A percentile compares a stretch with the other conserved stretches of the same genome.
phyloP scores from a whole-genome alignment of 1,139 yeast species.

The Martiniozyma asiatica region DNA sequence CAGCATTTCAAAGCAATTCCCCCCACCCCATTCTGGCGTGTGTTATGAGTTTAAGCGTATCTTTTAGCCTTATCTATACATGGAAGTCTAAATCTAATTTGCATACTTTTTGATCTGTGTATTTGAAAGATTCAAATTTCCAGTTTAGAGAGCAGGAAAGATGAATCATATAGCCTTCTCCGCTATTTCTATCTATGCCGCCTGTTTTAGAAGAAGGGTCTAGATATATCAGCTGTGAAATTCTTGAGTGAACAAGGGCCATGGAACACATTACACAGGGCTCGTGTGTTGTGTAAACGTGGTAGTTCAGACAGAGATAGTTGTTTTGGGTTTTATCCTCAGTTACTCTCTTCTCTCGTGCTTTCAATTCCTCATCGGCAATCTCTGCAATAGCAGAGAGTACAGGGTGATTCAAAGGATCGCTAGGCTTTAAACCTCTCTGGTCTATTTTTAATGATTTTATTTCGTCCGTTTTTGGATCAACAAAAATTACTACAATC shows the following conservation, averaged over 20 bases:
- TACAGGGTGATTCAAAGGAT: constrained; percentile 58
- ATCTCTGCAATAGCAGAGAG: constrained; percentile 58
- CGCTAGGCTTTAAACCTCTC: constrained; percentile 23
- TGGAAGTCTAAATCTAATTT: too few relatives aligned
- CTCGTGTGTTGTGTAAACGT: constrained; percentile 84
- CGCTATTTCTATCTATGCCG: constrained; percentile 44
- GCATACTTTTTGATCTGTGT: too few relatives aligned
- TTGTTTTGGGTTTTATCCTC: constrained; percentile 11
- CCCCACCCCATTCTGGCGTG: too few relatives aligned
- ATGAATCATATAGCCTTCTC: constrained; percentile 64
- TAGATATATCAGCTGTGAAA: constrained; percentile 56
- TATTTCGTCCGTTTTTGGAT: constrained; percentile 29
- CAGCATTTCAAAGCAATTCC: too few relatives aligned
- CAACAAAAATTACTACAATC: constrained; percentile 36
- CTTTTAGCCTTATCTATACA: too few relatives aligned
- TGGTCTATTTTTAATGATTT: constrained; percentile 28
- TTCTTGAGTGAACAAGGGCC: constrained; percentile 90
- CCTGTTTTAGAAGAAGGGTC: constrained; percentile 38
- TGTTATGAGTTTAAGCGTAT: too few relatives aligned
- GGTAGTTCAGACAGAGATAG: constrained; percentile 66
- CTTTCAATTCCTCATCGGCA: constrained; percentile 35
- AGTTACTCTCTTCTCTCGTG: constrained; percentile 18
- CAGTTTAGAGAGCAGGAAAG: constrained; percentile 64
- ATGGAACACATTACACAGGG: constrained; percentile 96
- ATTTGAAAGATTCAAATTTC: constrained; percentile 67